Percentiles rank a stretch among this genome's conserved stretches.
These are phyloP conservation scores for Fusarium nurragi DNA, from an alignment of 2,329 filamentous ascomycete genomes.

Conservation along the genomic window DNA sequence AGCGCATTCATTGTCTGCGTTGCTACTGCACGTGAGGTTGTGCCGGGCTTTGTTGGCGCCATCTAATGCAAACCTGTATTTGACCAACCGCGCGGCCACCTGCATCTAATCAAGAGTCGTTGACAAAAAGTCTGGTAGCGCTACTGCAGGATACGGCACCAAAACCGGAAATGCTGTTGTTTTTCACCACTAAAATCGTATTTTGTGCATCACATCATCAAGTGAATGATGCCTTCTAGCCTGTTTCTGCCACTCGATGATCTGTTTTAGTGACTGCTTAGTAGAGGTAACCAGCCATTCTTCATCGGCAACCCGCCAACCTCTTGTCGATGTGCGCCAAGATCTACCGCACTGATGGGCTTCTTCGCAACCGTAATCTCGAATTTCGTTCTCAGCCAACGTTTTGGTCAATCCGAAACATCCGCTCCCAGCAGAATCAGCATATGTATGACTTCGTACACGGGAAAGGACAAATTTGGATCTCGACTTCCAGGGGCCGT, in stretches of 20 bases:
- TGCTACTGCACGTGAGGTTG: not conserved
- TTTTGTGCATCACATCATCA: slow-evolving; percentile 17
- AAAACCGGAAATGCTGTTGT: slow-evolving; percentile 24
- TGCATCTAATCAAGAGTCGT: slow-evolving; percentile 9
- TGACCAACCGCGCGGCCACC: slow-evolving; percentile 14
- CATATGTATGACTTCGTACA: not conserved
- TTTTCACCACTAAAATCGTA: slow-evolving; percentile 7
- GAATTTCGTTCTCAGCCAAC: not conserved
- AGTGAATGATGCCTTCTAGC: slow-evolving; percentile 13
- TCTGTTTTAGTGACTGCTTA: no score
- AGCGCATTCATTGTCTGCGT: not conserved
- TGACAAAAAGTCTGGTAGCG: slow-evolving; percentile 20
- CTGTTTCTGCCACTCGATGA: slow-evolving; percentile 1
- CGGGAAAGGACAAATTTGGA: slow-evolving; percentile 21
- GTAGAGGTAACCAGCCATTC: not conserved
- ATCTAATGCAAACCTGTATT: not conserved
- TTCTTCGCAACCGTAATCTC: slow-evolving; percentile 7
- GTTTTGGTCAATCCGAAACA: slow-evolving; percentile 28
- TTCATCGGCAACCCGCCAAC: not conserved
- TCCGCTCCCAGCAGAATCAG: slow-evolving; percentile 1
- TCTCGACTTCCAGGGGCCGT: slow-evolving; percentile 16
- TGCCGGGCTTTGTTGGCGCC: slow-evolving; percentile 16
- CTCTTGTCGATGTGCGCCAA: slow-evolving; percentile 11
- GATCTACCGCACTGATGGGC: slow-evolving; percentile 2
- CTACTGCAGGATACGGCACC: slow-evolving; percentile 17